These are phyloP conservation scores for Cladosporium sp. DNA, from an alignment of 2,329 filamentous ascomycete genomes.

Conservation along the genomic window DNA sequence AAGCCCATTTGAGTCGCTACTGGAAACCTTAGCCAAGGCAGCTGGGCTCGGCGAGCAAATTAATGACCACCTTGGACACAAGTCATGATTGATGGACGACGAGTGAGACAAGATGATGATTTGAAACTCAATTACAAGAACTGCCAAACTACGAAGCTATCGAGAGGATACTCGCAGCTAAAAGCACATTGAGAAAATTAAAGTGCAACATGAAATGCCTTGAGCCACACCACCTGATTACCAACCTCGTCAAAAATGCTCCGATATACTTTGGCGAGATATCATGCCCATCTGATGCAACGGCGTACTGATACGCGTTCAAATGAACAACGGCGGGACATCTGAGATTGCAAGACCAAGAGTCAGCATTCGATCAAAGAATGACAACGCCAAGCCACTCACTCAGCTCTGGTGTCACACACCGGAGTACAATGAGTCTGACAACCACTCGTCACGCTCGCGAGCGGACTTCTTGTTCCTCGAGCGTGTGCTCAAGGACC, in stretches of 20 bases:
- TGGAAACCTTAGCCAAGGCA: too few relatives aligned
- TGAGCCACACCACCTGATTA: background rate
- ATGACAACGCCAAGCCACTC: background rate
- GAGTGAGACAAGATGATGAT: background rate
- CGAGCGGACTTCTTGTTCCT: constrained; percentile 9
- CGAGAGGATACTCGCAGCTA: background rate
- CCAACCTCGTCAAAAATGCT: background rate
- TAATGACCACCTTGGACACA: too few relatives aligned
- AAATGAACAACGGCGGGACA: constrained; percentile 6
- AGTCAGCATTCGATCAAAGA: background rate
- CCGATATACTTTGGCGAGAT: background rate
- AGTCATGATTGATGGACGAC: background rate
- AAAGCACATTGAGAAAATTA: background rate
- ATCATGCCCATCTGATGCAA: background rate
- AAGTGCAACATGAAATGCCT: background rate
- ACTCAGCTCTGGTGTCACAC: constrained; percentile 19
- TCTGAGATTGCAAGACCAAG: background rate
- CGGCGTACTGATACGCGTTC: background rate
- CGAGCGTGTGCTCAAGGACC: constrained; percentile 24
- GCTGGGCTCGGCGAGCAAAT: too few relatives aligned
- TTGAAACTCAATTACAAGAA: background rate
- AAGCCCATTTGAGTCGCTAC: background rate
- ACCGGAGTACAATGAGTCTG: constrained; percentile 28
- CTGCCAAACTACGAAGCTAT: background rate
- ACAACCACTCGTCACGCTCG: constrained; percentile 21